Evolutionary conservation across 129 eudicot genomes (phyloP), one percentile per base, ranked within the genome.

Genomic region (Chrysanthemum makinoi): DNA sequence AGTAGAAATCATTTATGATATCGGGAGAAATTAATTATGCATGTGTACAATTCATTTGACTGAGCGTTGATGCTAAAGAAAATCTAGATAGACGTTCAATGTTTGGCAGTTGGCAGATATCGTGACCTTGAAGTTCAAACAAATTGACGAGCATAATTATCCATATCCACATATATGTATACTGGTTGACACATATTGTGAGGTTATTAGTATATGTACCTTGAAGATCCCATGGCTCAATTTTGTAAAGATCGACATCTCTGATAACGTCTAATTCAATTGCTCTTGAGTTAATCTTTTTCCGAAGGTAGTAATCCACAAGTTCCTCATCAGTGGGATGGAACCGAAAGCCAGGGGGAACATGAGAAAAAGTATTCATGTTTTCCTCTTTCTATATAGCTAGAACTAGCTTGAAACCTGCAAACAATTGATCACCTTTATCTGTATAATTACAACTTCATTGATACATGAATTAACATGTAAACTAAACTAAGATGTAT

Each of bases 271-370:
- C 94, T 6, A 86, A 73, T 74, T 91, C 94, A 14, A 91, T 88
- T 72, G 88, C 70, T 79, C 85, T 88, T 0, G 86, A 80, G 65
- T 82, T 79, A 26, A 91, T 69, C 83, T 91, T 91, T 68, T 86
- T 86, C 58, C 97, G 75, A 35, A 91, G 93, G 78, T 91, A 91
- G 84, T 88, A 91, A 75, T 91, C 96, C 5, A 91, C 97, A 57
- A 91, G 93, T 79, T 91, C 97, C 84, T 91, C 96, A 33, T 91
- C 97, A 2, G 97, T 91, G 18, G 97, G 97, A 77, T 91, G 97
- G 84, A 91, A 91, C 3, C 97, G 95, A 76, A 91, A 91, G 51
- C 97, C 97, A 10, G 97, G 97, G 54, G 97, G 97, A 20, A 91
- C 93, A 19, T 88, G 96, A 35, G 91, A 62, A 77, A 83, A 86